Conservation (phyloP, 1,284 basidiomycete genomes). For the Malassezia pachydermatis region DNA sequence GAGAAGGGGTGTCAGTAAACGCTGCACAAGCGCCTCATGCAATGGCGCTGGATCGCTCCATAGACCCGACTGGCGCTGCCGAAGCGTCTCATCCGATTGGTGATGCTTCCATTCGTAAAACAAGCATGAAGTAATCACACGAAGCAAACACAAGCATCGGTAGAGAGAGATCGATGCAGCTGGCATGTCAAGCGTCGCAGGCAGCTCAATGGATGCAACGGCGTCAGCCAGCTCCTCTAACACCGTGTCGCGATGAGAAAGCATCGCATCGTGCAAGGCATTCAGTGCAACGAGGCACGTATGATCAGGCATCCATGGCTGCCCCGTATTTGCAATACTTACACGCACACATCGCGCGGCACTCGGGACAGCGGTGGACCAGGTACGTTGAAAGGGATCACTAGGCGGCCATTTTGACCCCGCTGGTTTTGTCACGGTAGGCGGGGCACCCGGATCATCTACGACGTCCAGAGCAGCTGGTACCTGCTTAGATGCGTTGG, state of each 20-base stretch:
- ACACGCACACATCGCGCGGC: not conserved
- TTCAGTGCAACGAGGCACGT: not conserved
- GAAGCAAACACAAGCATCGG: not conserved
- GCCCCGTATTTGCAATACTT: not conserved
- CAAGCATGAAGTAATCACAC: slow-evolving; percentile 2
- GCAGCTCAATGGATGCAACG: not conserved
- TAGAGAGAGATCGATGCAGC: not conserved
- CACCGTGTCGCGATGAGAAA: not conserved
- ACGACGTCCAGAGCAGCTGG: too few relatives aligned
- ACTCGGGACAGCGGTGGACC: not conserved
- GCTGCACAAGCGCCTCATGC: not conserved
- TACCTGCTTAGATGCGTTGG: too few relatives aligned
- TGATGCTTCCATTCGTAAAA: slow-evolving; percentile 1
- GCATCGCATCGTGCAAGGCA: not conserved
- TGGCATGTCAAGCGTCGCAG: not conserved
- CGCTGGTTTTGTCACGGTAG: too few relatives aligned
- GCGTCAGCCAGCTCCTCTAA: not conserved
- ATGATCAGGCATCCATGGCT: slow-evolving; percentile 1
- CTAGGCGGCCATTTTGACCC: too few relatives aligned
- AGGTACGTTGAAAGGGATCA: not conserved
- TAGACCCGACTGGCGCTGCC: not conserved
- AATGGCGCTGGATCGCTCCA: slow-evolving; percentile 4
- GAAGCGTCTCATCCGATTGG: not conserved
- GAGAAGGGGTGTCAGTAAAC: not conserved
- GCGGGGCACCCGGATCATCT: too few relatives aligned